Evolutionary conservation across 805 yeast genomes (phyloP), one percentile per base, ranked within the genome.

Genomic region (Ogataea angusta): DNA sequence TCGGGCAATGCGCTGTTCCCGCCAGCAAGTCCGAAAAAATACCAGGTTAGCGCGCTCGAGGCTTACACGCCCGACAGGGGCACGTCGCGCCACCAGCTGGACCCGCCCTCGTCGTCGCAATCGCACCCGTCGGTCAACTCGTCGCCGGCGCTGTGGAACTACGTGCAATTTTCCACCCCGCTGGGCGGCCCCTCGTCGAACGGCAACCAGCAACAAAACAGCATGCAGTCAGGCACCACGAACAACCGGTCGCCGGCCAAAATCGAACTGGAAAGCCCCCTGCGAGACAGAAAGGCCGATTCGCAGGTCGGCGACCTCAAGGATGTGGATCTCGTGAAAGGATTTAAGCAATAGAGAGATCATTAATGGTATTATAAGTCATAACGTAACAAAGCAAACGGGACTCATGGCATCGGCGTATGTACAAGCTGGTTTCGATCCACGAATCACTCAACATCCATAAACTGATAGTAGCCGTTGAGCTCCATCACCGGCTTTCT

Each of bases 131-230:
- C 76, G 63, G 66, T 56, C 6, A 72, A 67, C 35, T 76, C 83
- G 22, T 86, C 95, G 1, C 98, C 98, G 1, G 96, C 95, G 13
- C 76, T 90, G 44, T 87, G 96, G 97, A 86, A 85, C 58, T 81
- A 86, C 65, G 87, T 90, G 56, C 96, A 89, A 54, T 80, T 90
- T 36, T 66, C 70, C 10, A 63, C 67, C 1, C 66, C 68, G 2
- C 34, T 62, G 28, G 66, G 60, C 8, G 60, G 54, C 0, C 46
- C 47, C 5, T 46, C 55, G 5, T 45, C 48, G n/a, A 45, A 45
- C 34, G 49, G 49, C 19, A 44, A 41, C 30, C 45, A 34, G 16
- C 46, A 28, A 10, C 48, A 42, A 24, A 45, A 37, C 15, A 39
- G 43, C 14, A 14, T 21, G 24, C 37, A 40, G 10, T 16, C 68